Conservation (phyloP, 768 basidiomycete species). For the Amanita rimosa region DNA sequence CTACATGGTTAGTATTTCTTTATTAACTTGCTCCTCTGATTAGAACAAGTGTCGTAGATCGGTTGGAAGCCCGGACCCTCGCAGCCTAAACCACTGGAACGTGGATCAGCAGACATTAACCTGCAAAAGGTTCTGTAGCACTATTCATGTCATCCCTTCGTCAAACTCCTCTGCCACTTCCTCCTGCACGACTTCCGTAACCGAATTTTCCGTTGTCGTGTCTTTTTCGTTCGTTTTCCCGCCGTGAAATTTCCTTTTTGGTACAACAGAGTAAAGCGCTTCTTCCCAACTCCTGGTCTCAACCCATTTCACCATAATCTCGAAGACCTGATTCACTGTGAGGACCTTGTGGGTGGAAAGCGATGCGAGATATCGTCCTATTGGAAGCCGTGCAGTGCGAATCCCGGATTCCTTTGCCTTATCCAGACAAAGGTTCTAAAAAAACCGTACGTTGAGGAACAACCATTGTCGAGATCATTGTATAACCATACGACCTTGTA, state of each 20-base stretch:
- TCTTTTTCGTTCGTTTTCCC: constrained; percentile 17
- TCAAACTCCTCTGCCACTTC: background rate
- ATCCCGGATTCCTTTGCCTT: constrained; percentile 71
- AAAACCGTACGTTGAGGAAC: constrained; percentile 7
- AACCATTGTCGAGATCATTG: background rate
- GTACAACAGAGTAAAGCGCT: constrained; percentile 84
- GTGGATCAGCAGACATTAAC: constrained; percentile 33
- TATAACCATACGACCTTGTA: constrained; percentile 53
- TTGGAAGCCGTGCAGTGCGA: constrained; percentile 84
- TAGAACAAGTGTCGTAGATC: constrained; percentile 19
- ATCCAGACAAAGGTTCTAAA: constrained; percentile 77
- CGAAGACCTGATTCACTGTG: constrained; percentile 95
- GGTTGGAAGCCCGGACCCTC: constrained; percentile 35
- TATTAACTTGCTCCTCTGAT: background rate
- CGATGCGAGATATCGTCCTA: constrained; percentile 79
- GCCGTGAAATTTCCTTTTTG: constrained; percentile 75
- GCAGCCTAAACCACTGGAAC: constrained; percentile 32
- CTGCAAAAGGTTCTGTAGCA: constrained; percentile 28
- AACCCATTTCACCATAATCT: constrained; percentile 87
- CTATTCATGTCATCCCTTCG: background rate
- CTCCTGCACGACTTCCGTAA: constrained; percentile 12
- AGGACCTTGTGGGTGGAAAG: constrained; percentile 89
- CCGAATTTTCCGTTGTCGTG: constrained; percentile 5
- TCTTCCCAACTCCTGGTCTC: constrained; percentile 77
- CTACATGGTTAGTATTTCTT: constrained; percentile 59